Evolutionary conservation across 1,139 yeast species (phyloP).

Genomic region (Scheffersomyces lignicola): DNA sequence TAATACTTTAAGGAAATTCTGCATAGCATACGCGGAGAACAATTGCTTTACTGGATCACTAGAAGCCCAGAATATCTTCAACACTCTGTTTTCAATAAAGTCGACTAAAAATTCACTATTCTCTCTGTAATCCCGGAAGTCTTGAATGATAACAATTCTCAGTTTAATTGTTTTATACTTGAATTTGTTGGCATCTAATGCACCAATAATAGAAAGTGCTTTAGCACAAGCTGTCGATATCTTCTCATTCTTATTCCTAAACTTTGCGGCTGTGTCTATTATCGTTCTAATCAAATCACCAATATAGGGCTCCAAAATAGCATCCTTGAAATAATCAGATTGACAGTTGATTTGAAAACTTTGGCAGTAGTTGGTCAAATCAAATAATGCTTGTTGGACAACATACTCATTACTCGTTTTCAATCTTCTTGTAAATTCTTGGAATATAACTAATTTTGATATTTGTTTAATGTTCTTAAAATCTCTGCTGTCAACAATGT

Average conservation of each 20-base stretch:
- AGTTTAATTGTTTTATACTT: constrained; percentile 45
- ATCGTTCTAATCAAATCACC: constrained; percentile 55
- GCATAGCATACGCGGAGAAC: constrained; percentile 86
- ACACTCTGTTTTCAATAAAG: constrained; percentile 67
- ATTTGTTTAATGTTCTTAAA: constrained; percentile 28
- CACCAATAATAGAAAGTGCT: constrained; percentile 76
- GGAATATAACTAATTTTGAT: constrained; percentile 34
- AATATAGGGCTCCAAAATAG: constrained; percentile 30
- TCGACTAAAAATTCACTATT: constrained; percentile 62
- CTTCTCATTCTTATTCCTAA: constrained; percentile 46
- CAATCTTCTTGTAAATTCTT: constrained; percentile 57
- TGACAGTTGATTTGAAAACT: constrained; percentile 52
- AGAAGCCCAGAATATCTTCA: constrained; percentile 86
- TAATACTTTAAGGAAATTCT: constrained; percentile 72
- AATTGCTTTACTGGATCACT: constrained; percentile 84
- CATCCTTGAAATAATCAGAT: constrained; percentile 31
- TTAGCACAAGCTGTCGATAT: constrained; percentile 63
- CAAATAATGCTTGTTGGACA: constrained; percentile 74
- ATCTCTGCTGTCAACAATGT: constrained; percentile 10
- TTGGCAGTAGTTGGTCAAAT: constrained; percentile 54
- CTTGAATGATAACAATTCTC: constrained; percentile 53
- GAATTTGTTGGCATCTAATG: constrained; percentile 67
- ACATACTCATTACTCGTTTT: constrained; percentile 73
- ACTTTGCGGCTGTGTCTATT: constrained; percentile 60
- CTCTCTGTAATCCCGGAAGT: constrained; percentile 64